phyloP scores from a whole-genome alignment of 345 rosid species.

The Euclidium syriacum region DNA sequence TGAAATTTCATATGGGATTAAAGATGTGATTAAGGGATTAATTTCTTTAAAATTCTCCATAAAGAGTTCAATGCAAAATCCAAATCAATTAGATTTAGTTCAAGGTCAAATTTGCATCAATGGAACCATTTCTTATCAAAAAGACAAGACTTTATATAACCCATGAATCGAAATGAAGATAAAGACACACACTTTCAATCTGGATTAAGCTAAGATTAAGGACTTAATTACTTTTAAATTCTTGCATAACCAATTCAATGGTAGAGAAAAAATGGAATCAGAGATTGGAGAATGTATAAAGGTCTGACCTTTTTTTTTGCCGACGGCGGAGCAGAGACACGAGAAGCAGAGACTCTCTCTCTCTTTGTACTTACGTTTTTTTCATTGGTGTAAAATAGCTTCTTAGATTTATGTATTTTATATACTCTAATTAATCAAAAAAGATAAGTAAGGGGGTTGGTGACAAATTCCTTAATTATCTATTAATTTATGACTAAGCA shows the following conservation, averaged over 20 bases:
- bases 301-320: conserved; percentile 16
- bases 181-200: too few species aligned
- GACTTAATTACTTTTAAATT: background rate
- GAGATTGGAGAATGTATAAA: conserved; percentile 19
- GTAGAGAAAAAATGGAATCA: conserved; percentile 14
- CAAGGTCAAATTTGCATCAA: too few species aligned
- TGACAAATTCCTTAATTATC: background rate
- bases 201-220: too few species aligned
- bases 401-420: background rate
- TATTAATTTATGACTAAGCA: background rate
- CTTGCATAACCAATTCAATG: conserved; percentile 1
- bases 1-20: background rate
- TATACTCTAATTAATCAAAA: background rate
- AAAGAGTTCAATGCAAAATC: too few species aligned
- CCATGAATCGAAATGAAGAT: too few species aligned
- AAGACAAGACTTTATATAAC: too few species aligned
- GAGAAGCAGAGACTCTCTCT: conserved; percentile 3
- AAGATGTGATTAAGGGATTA: too few species aligned
- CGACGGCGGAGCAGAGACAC: conserved; percentile 23
- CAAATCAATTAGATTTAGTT: too few species aligned
- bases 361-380: background rate
- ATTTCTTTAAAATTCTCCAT: too few species aligned
- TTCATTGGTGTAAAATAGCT: background rate
- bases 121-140: too few species aligned
- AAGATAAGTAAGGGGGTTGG: background rate